These are phyloP conservation scores for Coniochaeta prunicola DNA, from an alignment of 2,329 filamentous ascomycete species.

Conservation along the genomic window DNA sequence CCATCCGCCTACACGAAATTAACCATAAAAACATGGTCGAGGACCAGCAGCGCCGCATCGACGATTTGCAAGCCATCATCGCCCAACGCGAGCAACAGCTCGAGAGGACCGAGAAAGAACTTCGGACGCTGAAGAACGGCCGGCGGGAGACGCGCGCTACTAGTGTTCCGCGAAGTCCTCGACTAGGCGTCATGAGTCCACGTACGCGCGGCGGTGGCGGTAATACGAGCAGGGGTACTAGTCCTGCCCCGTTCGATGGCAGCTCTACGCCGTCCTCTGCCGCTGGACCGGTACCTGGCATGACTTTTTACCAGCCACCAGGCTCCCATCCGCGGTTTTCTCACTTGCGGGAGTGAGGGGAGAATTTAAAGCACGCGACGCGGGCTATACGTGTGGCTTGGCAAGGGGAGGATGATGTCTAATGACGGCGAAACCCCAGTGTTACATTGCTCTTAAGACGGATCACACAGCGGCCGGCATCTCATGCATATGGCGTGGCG, in stretches of 20 bases:
- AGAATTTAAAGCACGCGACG: no score
- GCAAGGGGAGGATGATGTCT: not conserved
- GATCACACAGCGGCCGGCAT: not conserved
- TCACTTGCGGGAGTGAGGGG: not conserved
- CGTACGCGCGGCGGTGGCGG: constrained; percentile 16
- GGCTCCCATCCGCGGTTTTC: not conserved
- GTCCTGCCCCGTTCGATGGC: constrained; percentile 28
- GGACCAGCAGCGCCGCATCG: constrained; percentile 28
- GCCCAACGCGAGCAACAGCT: constrained; percentile 42
- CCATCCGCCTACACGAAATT: constrained; percentile 38
- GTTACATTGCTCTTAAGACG: not conserved
- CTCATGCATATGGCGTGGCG: not conserved
- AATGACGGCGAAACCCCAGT: not conserved
- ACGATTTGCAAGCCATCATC: constrained; percentile 32
- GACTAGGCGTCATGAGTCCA: constrained; percentile 30
- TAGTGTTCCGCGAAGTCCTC: constrained; percentile 52
- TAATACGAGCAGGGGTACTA: constrained; percentile 41
- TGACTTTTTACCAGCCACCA: not conserved
- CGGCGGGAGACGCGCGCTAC: constrained; percentile 48
- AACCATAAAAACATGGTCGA: constrained; percentile 30
- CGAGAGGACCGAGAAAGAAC: constrained; percentile 38
- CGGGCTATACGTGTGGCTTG: not conserved
- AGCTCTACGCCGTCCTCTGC: not conserved
- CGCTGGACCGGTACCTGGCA: not conserved
- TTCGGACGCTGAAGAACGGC: constrained; percentile 37